phyloP scores from a whole-genome alignment of 2,329 filamentous ascomycete genomes.

The Teratosphaeria gauchensis region DNA sequence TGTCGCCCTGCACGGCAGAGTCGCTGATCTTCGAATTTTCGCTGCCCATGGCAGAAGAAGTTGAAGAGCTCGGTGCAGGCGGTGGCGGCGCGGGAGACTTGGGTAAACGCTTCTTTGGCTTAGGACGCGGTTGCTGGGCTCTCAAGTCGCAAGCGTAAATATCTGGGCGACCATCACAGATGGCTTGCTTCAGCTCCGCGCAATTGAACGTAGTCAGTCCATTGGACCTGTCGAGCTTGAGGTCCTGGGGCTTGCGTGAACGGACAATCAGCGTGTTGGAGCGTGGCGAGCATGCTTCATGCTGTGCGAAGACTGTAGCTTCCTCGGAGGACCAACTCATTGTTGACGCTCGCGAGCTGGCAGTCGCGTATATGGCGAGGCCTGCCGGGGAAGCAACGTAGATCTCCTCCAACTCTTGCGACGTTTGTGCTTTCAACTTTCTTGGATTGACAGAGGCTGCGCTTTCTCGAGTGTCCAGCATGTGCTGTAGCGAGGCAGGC shows the following conservation, averaged over 20 bases:
- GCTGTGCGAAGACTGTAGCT: constrained; percentile 2
- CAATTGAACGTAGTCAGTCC: constrained; percentile 15
- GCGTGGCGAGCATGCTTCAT: constrained; percentile 17
- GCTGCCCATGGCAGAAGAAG: constrained; percentile 20
- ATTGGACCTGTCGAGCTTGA: constrained; percentile 16
- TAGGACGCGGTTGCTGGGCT: constrained; percentile 14
- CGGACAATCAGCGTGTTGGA: constrained; percentile 9
- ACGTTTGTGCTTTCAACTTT: neutral
- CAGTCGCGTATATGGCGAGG: constrained; percentile 1
- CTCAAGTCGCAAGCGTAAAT: constrained; percentile 7
- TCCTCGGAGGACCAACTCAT: constrained; percentile 1
- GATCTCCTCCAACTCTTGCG: neutral
- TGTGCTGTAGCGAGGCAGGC: neutral
- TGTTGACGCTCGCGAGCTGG: constrained; percentile 2
- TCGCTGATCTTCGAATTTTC: constrained; percentile 14
- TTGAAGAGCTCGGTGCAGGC: constrained; percentile 5
- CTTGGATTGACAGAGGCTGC: neutral
- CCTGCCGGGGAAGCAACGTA: neutral
- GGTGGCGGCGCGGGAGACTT: constrained; percentile 1
- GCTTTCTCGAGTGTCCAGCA: neutral
- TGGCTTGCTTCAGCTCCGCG: constrained; percentile 14
- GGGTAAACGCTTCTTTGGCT: constrained; percentile 7
- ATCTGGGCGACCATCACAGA: constrained; percentile 14
- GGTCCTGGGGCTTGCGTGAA: constrained; percentile 12
- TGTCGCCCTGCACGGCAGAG: constrained; percentile 8